These are phyloP conservation scores for Pythium dissotocum DNA, from an alignment of 352 stramenopile species.

Conservation along the genomic window DNA sequence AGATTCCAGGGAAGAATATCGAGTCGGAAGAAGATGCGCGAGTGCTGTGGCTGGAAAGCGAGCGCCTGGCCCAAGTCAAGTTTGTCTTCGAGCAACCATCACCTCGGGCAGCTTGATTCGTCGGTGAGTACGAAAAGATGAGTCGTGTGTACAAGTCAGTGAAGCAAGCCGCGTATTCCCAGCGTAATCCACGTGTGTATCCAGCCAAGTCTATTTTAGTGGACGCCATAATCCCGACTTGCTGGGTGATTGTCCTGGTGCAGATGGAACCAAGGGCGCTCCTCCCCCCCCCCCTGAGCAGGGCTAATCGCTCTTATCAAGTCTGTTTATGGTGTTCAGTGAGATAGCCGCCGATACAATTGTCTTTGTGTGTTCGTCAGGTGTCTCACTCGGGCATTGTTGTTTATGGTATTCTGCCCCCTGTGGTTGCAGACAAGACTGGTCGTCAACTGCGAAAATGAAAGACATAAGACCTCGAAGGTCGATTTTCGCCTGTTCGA, in stretches of 20 bases:
- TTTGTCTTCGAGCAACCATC: constrained; percentile 17
- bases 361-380: neutral
- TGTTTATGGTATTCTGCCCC: neutral
- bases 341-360: neutral
- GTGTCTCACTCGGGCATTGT: neutral
- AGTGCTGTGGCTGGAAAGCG: constrained; percentile 15
- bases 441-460: too few species aligned
- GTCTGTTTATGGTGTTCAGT: neutral
- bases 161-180: too few species aligned
- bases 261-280: neutral
- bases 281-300: neutral
- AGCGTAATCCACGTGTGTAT: neutral
- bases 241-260: neutral
- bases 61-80: constrained; percentile 33
- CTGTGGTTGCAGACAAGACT: too few species aligned
- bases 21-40: neutral
- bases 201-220: too few species aligned
- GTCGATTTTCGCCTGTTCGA: too few species aligned
- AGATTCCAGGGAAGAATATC: neutral
- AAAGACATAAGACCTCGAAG: too few species aligned
- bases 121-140: neutral
- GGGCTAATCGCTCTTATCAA: neutral
- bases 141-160: too few species aligned
- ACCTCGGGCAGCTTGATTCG: neutral
- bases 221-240: too few species aligned